Base-by-base conservation (phyloP, 2,329 filamentous ascomycete genomes). In the Monilinia aucupariae region DNA sequence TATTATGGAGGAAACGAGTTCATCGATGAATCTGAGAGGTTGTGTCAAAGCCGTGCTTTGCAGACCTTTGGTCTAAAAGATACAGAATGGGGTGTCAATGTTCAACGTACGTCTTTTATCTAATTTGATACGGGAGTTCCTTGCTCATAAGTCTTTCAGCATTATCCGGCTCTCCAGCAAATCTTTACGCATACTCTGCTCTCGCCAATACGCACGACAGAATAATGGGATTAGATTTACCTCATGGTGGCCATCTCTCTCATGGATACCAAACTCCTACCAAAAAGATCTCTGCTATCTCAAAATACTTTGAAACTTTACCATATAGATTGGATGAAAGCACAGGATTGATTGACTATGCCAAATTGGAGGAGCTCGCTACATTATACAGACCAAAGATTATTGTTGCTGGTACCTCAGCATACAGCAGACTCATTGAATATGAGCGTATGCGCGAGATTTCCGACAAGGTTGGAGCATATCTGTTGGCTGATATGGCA, bases 1-100 rank as follows among this genome's bases (percentile, higher is more conserved):
- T 97, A 97, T 80, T 97, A 97, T 74, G 93, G 93, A 61, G 93
- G 93, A 68, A 97, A 97, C 76, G 90, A 97, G 78, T 92, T 92
- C 76, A 97, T 97, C 73, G 93, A 97, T 73, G 85, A 91, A 73
- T 85, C 93, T 7, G 93, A 97, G 79, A 81, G 88, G 53, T 81
- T 96, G 54, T 97, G 93, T 78, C 94, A 97, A 79, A 83, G 91
- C 75, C 87, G 93, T 72, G 94, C 94, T 22, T 81, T 97, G 15
- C 86, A 96, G 77, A 86, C 93, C 0, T 97, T 96, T 76, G 86
- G 88, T 37, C 79, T 97, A 61, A 88, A 92, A 71, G 79, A 88
- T 30, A 87, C 90, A 76, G 86, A 96, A 78, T 97, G 93, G 93
- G 93, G 94, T 66, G 93, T 97, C 74, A 97, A 97, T 72, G 93